Conservation (phyloP, 2,329 filamentous ascomycete species). For the Pyricularia sp. region DNA sequence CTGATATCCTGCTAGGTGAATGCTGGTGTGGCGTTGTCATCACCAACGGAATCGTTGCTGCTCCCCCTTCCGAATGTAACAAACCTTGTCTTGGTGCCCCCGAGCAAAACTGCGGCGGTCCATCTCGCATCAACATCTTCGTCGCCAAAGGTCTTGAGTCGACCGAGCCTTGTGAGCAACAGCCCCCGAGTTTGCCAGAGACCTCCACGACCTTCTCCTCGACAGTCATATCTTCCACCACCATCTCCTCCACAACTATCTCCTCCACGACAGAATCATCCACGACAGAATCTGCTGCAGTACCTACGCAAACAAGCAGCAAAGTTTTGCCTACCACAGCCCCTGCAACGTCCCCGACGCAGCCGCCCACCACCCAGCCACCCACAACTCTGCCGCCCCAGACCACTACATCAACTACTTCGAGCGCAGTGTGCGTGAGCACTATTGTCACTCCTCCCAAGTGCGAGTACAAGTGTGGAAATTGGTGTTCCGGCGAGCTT, state of each 20-base stretch:
- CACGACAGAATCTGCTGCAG: conserved; percentile 8
- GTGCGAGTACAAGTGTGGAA: conserved; percentile 46
- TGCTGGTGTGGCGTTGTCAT: conserved; percentile 45
- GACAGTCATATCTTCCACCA: conserved; percentile 7
- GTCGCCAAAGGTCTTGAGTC: conserved; percentile 39
- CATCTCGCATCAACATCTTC: conserved; percentile 31
- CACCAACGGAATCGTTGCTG: conserved; percentile 32
- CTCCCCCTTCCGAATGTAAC: conserved; percentile 31
- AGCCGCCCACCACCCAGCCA: conserved; percentile 7
- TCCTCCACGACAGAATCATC: conserved; percentile 11
- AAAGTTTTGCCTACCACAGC: conserved; percentile 2
- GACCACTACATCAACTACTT: conserved; percentile 23
- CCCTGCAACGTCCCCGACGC: conserved; percentile 7
- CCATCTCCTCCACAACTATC: conserved; percentile 10
- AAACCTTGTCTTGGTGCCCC: conserved; percentile 41
- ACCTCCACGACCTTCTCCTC: conserved; percentile 11
- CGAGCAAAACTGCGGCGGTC: conserved; percentile 32
- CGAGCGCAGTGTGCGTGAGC: conserved; percentile 34
- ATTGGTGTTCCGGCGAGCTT: conserved; percentile 41
- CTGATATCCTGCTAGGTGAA: conserved; percentile 20
- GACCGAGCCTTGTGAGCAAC: conserved; percentile 36
- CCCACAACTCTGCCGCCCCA: conserved; percentile 10
- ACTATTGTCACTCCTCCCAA: conserved; percentile 26
- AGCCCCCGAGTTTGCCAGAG: conserved; percentile 14
- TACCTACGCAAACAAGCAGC: conserved; percentile 7